Evolutionary conservation across 2,329 filamentous ascomycete species (phyloP), one percentile per base, ranked within the genome.

Genomic region (Rhinocladiella similis): DNA sequence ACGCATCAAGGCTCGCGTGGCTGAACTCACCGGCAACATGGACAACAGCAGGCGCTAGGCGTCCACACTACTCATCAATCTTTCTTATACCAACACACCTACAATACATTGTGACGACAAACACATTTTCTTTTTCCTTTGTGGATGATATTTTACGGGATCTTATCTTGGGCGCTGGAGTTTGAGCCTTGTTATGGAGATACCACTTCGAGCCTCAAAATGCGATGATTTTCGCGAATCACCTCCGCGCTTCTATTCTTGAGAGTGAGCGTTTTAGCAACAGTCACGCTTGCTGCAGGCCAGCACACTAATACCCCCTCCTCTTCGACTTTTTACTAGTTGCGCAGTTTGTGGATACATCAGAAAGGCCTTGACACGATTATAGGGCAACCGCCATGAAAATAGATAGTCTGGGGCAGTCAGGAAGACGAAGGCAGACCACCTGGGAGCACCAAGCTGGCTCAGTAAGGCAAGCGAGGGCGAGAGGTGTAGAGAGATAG

Each of bases 1-100:
- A 47, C 89, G 94, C 62, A 99, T 99, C 82, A 97, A 97, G 77
- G 94, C 94, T 58, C 88, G 94, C 60, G 94, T 99, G 56, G 94
- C 94, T 50, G 91, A 97, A 72, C 77, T 99, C 66, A 99, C 94
- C 1, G 88, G 88, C 66, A 90, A 89, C 72, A 90, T 90, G 83
- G 89, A 93, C 68, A 78, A 67, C 27, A 65, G 66, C 12, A 64
- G 65, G 53, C 60, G 61, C 46, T 64, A 59, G 35, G 50, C 20
- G 20, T 18, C 20, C 27, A 54, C 45, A 36, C n/a, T 14, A 50
- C 3, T 9, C 14, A 39, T 25, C 14, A 47, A 36, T 41, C 12
- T 36, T 19, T 38, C 18, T 35, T 43, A 19, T 14, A 22, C 41
- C 18, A 43, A 9, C 41, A 19, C 41, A 33, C 29, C 10, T 33